A percentile compares a stretch with the other conserved stretches of the same genome.
Evolutionary conservation across 768 basidiomycete genomes (phyloP).

Genomic region (Pulveroboletus frians): DNA sequence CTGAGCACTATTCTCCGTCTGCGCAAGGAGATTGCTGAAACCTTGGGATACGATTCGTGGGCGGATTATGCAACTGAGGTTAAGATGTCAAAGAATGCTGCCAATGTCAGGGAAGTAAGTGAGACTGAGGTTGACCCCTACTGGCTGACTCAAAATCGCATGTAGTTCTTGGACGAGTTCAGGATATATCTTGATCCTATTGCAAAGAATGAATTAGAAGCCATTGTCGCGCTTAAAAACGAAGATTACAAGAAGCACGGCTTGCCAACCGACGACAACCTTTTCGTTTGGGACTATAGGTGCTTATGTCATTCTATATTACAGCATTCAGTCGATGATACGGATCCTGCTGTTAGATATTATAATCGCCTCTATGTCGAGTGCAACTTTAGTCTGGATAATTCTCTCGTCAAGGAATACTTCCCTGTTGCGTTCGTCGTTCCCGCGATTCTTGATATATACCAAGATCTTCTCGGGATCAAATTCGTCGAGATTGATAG

Average conservation of each 20-base stretch:
- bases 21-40: constrained; percentile 58
- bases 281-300: constrained; percentile 80
- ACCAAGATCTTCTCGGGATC: constrained; percentile 74
- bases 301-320: constrained; percentile 33
- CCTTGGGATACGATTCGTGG: constrained; percentile 74
- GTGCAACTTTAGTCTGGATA: constrained; percentile 60
- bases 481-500: constrained; percentile 51
- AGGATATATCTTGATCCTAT: constrained; percentile 66
- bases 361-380: constrained; percentile 45
- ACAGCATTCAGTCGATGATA: neutral
- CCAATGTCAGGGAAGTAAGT: constrained; percentile 50
- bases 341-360: constrained; percentile 14
- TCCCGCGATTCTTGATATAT: constrained; percentile 72
- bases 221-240: constrained; percentile 65
- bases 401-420: constrained; percentile 76
- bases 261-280: constrained; percentile 58
- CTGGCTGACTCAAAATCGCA: neutral
- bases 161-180: constrained; percentile 71
- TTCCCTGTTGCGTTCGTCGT: constrained; percentile 82
- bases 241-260: constrained; percentile 60
- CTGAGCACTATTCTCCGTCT: constrained; percentile 62
- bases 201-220: constrained; percentile 59
- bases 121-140: neutral
- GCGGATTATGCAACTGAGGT: constrained; percentile 79
- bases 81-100: constrained; percentile 73